Percentiles rank a stretch among this genome's conserved stretches.
Conservation (phyloP, 2,329 filamentous ascomycete species). For the Fusarium setosum region DNA sequence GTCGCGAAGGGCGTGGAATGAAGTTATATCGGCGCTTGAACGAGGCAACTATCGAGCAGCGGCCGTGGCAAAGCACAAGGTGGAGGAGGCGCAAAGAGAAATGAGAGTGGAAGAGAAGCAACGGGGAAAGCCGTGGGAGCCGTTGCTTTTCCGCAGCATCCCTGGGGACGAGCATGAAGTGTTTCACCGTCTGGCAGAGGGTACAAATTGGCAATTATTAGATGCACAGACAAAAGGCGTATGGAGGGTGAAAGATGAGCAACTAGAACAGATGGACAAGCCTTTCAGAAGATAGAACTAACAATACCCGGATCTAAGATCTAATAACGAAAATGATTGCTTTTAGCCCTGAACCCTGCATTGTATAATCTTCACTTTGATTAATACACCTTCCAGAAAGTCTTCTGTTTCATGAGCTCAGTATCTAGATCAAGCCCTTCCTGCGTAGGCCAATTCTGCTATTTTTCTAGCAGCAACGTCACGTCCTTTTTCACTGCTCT, state of each 20-base stretch:
- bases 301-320: background rate
- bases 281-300: background rate
- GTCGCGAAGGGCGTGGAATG: conserved; percentile 82
- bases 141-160: conserved; percentile 18
- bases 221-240: conserved; percentile 32
- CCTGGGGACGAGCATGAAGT: conserved; percentile 3
- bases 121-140: conserved; percentile 41
- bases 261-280: background rate
- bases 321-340: too few species aligned
- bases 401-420: too few species aligned
- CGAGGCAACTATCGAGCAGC: conserved; percentile 80
- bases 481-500: background rate
- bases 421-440: background rate
- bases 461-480: conserved; percentile 16
- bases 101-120: conserved; percentile 76
- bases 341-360: too few species aligned
- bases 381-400: too few species aligned
- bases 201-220: conserved; percentile 16
- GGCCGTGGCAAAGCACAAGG: conserved; percentile 77
- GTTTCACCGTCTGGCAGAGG: conserved; percentile 21
- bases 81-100: conserved; percentile 85
- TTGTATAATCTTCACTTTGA: background rate
- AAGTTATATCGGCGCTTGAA: conserved; percentile 79
- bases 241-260: conserved; percentile 27
- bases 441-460: conserved; percentile 18